Evolutionary conservation across 1,139 yeast species (phyloP).

Genomic region (Kurtzmaniella quercitrusa): DNA sequence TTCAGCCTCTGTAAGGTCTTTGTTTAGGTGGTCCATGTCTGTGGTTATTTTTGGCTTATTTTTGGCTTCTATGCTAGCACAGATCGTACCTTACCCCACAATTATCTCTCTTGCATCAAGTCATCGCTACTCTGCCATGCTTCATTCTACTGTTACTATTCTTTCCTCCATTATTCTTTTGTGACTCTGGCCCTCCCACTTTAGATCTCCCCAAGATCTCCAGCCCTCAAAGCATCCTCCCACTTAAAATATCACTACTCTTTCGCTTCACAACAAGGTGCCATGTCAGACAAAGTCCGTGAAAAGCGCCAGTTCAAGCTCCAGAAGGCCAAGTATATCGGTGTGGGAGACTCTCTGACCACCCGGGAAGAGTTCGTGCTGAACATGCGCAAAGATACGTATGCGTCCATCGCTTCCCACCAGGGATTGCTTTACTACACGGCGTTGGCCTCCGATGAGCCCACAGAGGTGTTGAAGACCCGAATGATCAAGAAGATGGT

Average conservation of each 20-base stretch:
- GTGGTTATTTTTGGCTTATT: too few relatives aligned
- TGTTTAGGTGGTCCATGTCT: too few relatives aligned
- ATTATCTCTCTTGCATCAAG: too few relatives aligned
- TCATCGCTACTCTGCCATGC: too few relatives aligned
- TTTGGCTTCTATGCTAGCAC: too few relatives aligned
- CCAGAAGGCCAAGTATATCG: conserved; percentile 59
- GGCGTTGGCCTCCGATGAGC: conserved; percentile 57
- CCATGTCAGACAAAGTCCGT: conserved; percentile 64
- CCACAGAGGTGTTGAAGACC: conserved; percentile 44
- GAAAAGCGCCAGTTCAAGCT: conserved; percentile 61
- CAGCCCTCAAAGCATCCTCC: background rate
- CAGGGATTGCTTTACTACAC: conserved; percentile 61
- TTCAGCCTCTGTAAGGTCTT: too few relatives aligned
- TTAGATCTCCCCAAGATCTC: too few relatives aligned
- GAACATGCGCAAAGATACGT: conserved; percentile 71
- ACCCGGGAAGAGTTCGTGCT: conserved; percentile 40
- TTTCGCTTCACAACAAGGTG: background rate
- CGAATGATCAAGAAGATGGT: conserved; percentile 61
- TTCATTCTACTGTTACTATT: too few relatives aligned
- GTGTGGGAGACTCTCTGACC: conserved; percentile 71
- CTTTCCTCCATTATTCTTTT: too few relatives aligned
- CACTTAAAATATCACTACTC: background rate
- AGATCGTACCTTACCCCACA: too few relatives aligned
- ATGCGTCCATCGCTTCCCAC: conserved; percentile 68
- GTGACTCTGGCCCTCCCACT: too few relatives aligned